phyloP scores from a whole-genome alignment of 164 flowering plant genomes.

The Cinnamomum chago region DNA sequence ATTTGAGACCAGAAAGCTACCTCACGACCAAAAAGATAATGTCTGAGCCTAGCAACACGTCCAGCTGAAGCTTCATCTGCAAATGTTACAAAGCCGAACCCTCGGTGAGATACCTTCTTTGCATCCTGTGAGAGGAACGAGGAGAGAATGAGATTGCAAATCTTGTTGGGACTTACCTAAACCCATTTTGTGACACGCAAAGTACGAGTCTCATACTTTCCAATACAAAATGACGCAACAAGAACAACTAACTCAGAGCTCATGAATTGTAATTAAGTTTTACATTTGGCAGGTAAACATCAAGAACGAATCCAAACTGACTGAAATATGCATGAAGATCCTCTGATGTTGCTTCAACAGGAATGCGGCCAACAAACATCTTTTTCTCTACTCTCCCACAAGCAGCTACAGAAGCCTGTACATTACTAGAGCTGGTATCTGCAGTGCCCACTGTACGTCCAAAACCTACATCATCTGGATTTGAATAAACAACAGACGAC shows the following conservation, averaged over 20 bases:
- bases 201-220: not conserved
- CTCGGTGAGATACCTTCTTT: conserved; percentile 17
- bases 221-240: not conserved
- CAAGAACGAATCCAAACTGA: conserved; percentile 22
- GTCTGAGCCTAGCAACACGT: conserved; percentile 13
- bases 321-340: conserved; percentile 25
- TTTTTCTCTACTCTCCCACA: conserved; percentile 11
- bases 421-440: conserved; percentile 11
- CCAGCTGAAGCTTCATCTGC: conserved; percentile 25
- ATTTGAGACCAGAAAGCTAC: conserved; percentile 7
- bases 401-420: conserved; percentile 11
- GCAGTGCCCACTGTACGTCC: conserved; percentile 9
- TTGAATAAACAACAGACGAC: conserved; percentile 1
- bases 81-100: conserved; percentile 24
- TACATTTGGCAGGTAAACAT: conserved; percentile 26
- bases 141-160: not conserved
- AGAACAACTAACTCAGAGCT: not conserved
- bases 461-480: conserved; percentile 6
- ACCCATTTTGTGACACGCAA: not conserved
- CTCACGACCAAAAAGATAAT: conserved; percentile 21
- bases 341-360: conserved; percentile 20
- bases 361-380: conserved; percentile 23
- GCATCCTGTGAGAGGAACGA: conserved; percentile 10
- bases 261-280: not conserved
- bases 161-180: not conserved